phyloP scores from a whole-genome alignment of 2,329 filamentous ascomycete genomes.

The Juglanconis sp. region DNA sequence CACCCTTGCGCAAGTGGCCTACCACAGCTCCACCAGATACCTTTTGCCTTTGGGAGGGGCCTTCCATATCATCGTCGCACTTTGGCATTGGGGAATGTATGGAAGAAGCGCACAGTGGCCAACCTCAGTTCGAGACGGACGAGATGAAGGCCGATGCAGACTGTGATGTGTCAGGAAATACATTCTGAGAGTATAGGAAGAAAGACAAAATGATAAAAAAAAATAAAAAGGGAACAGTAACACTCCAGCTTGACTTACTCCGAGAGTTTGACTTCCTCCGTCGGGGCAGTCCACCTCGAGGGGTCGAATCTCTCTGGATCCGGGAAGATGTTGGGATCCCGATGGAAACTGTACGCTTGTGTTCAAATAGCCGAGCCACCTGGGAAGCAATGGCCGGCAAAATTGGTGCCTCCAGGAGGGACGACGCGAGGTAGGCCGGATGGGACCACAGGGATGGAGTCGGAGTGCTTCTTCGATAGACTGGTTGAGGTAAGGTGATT shows the following conservation, averaged over 20 bases:
- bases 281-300: conserved; percentile 34
- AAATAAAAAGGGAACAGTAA: too few relatives aligned
- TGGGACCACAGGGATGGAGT: conserved; percentile 38
- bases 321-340: conserved; percentile 36
- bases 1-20: not conserved
- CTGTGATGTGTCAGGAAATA: conserved; percentile 41
- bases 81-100: conserved; percentile 26
- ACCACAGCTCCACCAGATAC: conserved; percentile 25
- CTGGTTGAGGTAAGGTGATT: conserved; percentile 37
- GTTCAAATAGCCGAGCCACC: conserved; percentile 37
- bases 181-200: conserved; percentile 36
- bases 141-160: conserved; percentile 53
- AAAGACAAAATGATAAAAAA: not conserved
- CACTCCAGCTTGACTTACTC: conserved; percentile 18
- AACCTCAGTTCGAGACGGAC: conserved; percentile 52
- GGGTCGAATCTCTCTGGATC: conserved; percentile 36
- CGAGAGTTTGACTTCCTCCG: conserved; percentile 26
- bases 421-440: conserved; percentile 37
- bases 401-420: conserved; percentile 34
- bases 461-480: conserved; percentile 45
- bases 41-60: conserved; percentile 25
- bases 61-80: conserved; percentile 28
- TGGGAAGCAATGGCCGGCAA: conserved; percentile 38
- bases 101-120: conserved; percentile 47
- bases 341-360: conserved; percentile 47